These are phyloP conservation scores for Boletus sp. DNA, from an alignment of 768 basidiomycete species.

Conservation along the genomic window DNA sequence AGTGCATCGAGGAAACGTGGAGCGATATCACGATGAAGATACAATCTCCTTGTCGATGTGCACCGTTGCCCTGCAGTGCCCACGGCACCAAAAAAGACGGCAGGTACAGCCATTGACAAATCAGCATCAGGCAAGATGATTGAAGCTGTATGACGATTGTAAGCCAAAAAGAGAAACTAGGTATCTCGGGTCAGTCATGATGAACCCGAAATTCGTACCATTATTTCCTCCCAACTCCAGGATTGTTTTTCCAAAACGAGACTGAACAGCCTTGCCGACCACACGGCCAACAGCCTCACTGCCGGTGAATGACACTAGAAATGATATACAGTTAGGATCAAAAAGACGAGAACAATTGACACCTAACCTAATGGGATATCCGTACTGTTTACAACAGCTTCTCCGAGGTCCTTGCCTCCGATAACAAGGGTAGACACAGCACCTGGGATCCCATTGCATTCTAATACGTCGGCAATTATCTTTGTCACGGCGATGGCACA, in stretches of 20 bases:
- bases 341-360: background rate
- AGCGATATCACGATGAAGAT: constrained; percentile 82
- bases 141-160: constrained; percentile 54
- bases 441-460: constrained; percentile 79
- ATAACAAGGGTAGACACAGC: constrained; percentile 81
- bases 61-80: constrained; percentile 78
- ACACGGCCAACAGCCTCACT: constrained; percentile 84
- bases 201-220: constrained; percentile 46
- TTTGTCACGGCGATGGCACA: constrained; percentile 90
- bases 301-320: constrained; percentile 89
- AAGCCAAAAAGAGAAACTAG: constrained; percentile 16
- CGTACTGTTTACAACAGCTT: constrained; percentile 68
- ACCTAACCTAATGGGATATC: constrained; percentile 75
- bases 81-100: constrained; percentile 92
- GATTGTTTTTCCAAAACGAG: constrained; percentile 85
- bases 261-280: constrained; percentile 86
- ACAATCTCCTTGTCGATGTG: constrained; percentile 89
- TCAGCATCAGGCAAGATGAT: constrained; percentile 95
- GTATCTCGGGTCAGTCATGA: constrained; percentile 20
- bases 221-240: constrained; percentile 96
- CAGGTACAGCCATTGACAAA: constrained; percentile 81
- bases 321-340: background rate
- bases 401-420: constrained; percentile 80
- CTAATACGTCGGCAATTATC: constrained; percentile 78
- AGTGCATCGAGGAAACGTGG: constrained; percentile 73